phyloP scores from a whole-genome alignment of 305 asterid species.

The Plantago coronopus region DNA sequence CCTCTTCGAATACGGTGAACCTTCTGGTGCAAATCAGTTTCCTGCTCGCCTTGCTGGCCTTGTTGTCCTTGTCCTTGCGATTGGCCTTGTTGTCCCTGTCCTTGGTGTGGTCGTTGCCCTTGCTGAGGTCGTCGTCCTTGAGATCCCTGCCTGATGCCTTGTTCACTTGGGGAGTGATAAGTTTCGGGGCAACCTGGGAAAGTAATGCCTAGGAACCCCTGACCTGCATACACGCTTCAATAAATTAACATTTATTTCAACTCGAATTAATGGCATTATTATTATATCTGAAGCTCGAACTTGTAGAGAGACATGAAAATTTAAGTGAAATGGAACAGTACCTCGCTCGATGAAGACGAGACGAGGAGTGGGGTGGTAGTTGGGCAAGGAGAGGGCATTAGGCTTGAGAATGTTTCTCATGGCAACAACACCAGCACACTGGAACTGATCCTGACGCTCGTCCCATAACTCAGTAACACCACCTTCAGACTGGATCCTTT shows the following conservation, averaged over 20 bases:
- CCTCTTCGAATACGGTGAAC: conserved; percentile 56
- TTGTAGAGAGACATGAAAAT: neutral
- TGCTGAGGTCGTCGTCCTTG: neutral
- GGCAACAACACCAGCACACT: conserved; percentile 61
- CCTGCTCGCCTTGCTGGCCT: conserved; percentile 1
- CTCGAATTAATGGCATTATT: no score
- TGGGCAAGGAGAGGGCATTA: conserved; percentile 56
- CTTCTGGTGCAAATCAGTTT: conserved; percentile 57
- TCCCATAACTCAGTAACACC: conserved; percentile 61
- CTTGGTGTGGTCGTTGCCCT: neutral
- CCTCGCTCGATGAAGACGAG: conserved; percentile 57
- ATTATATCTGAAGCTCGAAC: neutral
- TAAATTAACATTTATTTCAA: neutral
- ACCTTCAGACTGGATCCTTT: conserved; percentile 48
- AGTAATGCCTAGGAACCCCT: conserved; percentile 45
- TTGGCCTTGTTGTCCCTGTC: neutral
- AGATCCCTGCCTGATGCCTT: conserved; percentile 15
- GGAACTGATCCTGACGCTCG: conserved; percentile 50
- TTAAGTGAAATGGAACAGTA: neutral
- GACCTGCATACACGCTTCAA: conserved; percentile 32
- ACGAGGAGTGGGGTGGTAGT: conserved; percentile 62
- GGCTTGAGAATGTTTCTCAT: conserved; percentile 38
- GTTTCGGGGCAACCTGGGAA: conserved; percentile 76
- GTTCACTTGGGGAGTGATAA: conserved; percentile 23
- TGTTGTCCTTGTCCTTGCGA: neutral